phyloP scores from a whole-genome alignment of 225 moss, liverwort and hornwort species.

The Polytrichum formosum region DNA sequence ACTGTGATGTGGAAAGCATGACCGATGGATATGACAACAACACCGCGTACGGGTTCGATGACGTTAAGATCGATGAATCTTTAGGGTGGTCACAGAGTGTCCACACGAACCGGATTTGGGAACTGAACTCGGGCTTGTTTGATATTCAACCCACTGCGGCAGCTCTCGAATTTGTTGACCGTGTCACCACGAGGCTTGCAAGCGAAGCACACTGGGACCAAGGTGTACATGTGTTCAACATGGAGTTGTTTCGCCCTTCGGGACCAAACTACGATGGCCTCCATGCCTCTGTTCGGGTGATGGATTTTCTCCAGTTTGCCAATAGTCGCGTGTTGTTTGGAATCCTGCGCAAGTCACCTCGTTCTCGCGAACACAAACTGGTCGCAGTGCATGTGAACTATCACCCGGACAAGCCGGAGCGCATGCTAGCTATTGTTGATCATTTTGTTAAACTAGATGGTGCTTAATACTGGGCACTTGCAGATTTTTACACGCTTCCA shows the following conservation, averaged over 20 bases:
- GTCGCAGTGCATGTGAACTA: slow-evolving; percentile 95
- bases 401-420: slow-evolving; percentile 84
- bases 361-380: slow-evolving; percentile 46
- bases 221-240: slow-evolving; percentile 77
- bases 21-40: slow-evolving; percentile 72
- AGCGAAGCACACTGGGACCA: slow-evolving; percentile 90
- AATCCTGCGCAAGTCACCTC: slow-evolving; percentile 57
- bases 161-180: slow-evolving; percentile 79
- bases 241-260: slow-evolving; percentile 86
- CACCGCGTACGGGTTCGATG: slow-evolving; percentile 86
- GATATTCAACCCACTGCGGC: slow-evolving; percentile 85
- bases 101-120: slow-evolving; percentile 95
- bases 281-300: slow-evolving; percentile 78
- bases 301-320: slow-evolving; percentile 72
- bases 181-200: slow-evolving; percentile 68
- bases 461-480: slow-evolving; percentile 24
- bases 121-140: slow-evolving; percentile 91
- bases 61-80: slow-evolving; percentile 63
- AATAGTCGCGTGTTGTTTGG: slow-evolving; percentile 94
- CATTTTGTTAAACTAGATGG: slow-evolving; percentile 61
- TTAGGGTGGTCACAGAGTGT: slow-evolving; percentile 93
- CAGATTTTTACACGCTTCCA: no score
- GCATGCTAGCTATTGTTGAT: slow-evolving; percentile 84
- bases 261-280: slow-evolving; percentile 81
- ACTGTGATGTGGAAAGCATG: slow-evolving; percentile 94